Evolutionary conservation across 164 flowering plant genomes (phyloP), one percentile per base, ranked within the genome.

Genomic region (Kalanchoe fedtschenkoi): DNA sequence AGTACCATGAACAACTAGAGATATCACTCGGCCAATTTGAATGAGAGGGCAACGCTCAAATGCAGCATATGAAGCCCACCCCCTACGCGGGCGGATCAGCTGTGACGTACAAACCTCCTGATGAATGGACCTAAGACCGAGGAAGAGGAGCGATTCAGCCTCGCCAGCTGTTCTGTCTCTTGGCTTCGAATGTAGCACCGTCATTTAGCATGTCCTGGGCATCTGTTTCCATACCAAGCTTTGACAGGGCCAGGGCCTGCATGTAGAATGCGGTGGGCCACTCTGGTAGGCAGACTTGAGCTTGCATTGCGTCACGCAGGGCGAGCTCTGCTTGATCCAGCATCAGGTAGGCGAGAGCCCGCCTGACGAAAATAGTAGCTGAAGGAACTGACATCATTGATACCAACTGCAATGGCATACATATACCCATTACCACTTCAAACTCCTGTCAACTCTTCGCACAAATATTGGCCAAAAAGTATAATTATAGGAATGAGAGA

Each of bases 221-320:
- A 76, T 95, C 99, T 0, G 85, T 78, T 70, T 95, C 97, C 97
- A 95, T 95, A 56, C 96, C 95, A 6, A 95, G 97, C 72, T 91
- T 90, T 44, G 91, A 88, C 7, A 95, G 93, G 9, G 97, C 92
- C 21, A 89, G 83, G 33, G 99, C 96, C 75, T 95, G 99, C 81
- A 95, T 64, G 78, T 95, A 95, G 83, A 91, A 95, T 34, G 95
- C 93, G 5, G 93, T 88, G 0, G 99, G 96, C 99, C 97, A 95
- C 76, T 95, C 99, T 0, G 89, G 88, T 69, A 83, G 68, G 83
- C 95, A 87, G 26, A 90, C 95, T 68, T 93, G 99, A 38, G 99
- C 93, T 69, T 91, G 99, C 97, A 91, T 95, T 0, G 96, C 99
- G 60, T 95, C 97, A 17, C 97, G 69, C 62, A 95, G 66, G 1